A percentile compares a stretch with the other conserved stretches of the same genome.
Conservation (phyloP, 2,329 filamentous ascomycete genomes). For the Claviceps arundinis region DNA sequence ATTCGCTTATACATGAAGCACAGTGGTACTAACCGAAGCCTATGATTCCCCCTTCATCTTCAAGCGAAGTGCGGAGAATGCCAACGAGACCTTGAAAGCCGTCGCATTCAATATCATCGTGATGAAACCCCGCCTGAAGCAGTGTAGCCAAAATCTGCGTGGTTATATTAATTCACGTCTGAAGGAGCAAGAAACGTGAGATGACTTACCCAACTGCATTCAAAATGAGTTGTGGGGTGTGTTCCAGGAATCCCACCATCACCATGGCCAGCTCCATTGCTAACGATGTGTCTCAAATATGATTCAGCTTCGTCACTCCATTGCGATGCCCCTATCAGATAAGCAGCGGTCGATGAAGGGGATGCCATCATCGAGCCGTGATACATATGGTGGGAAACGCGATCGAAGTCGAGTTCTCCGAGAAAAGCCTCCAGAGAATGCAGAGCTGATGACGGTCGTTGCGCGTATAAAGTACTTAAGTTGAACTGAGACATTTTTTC, state of each 20-base stretch:
- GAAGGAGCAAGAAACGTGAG: background rate
- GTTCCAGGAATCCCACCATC: slow-evolving; percentile 7
- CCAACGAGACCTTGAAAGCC: background rate
- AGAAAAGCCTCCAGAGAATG: slow-evolving; percentile 11
- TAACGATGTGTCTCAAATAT: slow-evolving; percentile 7
- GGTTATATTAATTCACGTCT: background rate
- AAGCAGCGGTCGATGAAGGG: slow-evolving; percentile 10
- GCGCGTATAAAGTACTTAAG: background rate
- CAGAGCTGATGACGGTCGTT: background rate
- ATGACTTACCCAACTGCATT: background rate
- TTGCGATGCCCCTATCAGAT: slow-evolving; percentile 7
- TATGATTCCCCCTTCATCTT: slow-evolving; percentile 3
- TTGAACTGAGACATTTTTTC: background rate
- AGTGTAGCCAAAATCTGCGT: slow-evolving; percentile 3
- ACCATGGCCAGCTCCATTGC: background rate
- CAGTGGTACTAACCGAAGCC: slow-evolving; percentile 6
- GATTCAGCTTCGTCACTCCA: slow-evolving; percentile 10
- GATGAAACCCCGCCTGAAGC: slow-evolving; percentile 1
- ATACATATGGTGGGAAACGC: slow-evolving; percentile 4
- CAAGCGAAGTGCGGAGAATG: background rate
- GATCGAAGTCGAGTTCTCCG: slow-evolving; percentile 9
- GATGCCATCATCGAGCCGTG: slow-evolving; percentile 10
- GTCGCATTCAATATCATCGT: slow-evolving; percentile 1
- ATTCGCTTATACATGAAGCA: too few species aligned
- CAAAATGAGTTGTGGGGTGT: slow-evolving; percentile 6